Evolutionary conservation across 352 stramenopile genomes (phyloP).

Genomic region (Phytophthora pini): DNA sequence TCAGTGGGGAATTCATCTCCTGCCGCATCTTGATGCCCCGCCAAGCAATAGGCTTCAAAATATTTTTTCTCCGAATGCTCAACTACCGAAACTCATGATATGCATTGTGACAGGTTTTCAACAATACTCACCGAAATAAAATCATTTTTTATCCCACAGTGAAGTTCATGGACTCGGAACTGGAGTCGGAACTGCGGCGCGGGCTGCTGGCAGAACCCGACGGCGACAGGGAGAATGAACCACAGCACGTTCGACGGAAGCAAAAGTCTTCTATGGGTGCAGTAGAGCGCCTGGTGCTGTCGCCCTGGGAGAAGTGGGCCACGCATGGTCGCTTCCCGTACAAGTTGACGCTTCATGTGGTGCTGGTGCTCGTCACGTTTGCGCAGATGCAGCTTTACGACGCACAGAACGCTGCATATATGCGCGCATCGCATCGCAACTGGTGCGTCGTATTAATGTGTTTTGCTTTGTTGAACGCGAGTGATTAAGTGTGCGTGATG

Average conservation of each 20-base stretch:
- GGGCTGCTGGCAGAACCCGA: conserved; percentile 24
- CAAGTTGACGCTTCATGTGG: conserved; percentile 82
- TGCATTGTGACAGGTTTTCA: conserved; percentile 8
- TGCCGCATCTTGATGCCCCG: conserved; percentile 12
- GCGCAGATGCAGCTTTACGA: conserved; percentile 81
- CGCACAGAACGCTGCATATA: conserved; percentile 84
- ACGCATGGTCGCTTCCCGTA: conserved; percentile 77
- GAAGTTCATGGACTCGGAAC: conserved; percentile 26
- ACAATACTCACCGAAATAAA: background rate
- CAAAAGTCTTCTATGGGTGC: conserved; percentile 39
- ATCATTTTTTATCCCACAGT: conserved; percentile 5
- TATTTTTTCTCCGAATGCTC: conserved; percentile 4
- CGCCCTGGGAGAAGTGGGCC: conserved; percentile 85
- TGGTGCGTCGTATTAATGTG: conserved; percentile 44
- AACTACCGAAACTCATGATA: conserved; percentile 23
- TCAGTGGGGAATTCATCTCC: conserved; percentile 8
- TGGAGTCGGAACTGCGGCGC: conserved; percentile 35
- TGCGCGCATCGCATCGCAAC: conserved; percentile 84
- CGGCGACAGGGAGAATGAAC: background rate
- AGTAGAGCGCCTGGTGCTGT: conserved; percentile 70
- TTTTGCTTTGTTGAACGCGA: background rate
- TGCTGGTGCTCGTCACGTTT: conserved; percentile 77
- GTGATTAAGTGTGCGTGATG: conserved; percentile 1
- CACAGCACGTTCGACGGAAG: background rate
- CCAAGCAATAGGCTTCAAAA: conserved; percentile 13